Percentiles rank a stretch among this genome's conserved stretches.
Conservation (phyloP, 2,329 filamentous ascomycete species). For the Monosporascus cannonballus region DNA sequence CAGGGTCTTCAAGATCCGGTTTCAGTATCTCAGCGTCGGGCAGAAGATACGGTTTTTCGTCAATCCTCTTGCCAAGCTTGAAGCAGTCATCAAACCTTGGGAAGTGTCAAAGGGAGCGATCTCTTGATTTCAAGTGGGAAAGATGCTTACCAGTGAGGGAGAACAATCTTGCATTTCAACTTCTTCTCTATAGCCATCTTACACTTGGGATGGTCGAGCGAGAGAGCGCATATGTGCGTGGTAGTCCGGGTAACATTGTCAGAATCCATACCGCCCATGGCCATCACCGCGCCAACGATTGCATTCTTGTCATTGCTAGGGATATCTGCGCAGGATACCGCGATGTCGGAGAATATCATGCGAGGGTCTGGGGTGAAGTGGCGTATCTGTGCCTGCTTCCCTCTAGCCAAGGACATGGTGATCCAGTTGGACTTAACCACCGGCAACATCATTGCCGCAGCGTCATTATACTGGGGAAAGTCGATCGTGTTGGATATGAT, state of each 20-base stretch:
- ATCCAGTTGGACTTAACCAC: conserved; percentile 84
- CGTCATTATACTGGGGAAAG: conserved; percentile 77
- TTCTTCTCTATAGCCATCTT: conserved; percentile 55
- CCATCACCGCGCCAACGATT: conserved; percentile 82
- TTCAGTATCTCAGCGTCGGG: conserved; percentile 81
- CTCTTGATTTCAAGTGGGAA: neutral
- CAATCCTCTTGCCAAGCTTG: conserved; percentile 84
- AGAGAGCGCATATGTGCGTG: conserved; percentile 84
- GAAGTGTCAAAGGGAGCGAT: conserved; percentile 14
- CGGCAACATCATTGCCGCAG: conserved; percentile 71
- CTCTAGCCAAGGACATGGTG: conserved; percentile 59
- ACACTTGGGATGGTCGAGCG: conserved; percentile 68
- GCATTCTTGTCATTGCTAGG: conserved; percentile 84
- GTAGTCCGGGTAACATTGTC: conserved; percentile 65
- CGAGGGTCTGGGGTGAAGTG: conserved; percentile 87
- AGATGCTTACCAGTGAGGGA: conserved; percentile 75
- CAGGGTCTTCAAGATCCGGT: conserved; percentile 46
- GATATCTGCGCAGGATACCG: conserved; percentile 76
- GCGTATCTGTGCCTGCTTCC: conserved; percentile 69
- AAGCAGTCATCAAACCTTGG: conserved; percentile 92
- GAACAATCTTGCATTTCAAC: conserved; percentile 71
- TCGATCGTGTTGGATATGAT: conserved; percentile 71
- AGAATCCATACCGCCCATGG: conserved; percentile 79
- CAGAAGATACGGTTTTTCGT: conserved; percentile 77
- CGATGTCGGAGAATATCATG: conserved; percentile 82